These are phyloP conservation scores for Tylopilus cervinicoccineus DNA, from an alignment of 768 basidiomycete species.

Conservation along the genomic window DNA sequence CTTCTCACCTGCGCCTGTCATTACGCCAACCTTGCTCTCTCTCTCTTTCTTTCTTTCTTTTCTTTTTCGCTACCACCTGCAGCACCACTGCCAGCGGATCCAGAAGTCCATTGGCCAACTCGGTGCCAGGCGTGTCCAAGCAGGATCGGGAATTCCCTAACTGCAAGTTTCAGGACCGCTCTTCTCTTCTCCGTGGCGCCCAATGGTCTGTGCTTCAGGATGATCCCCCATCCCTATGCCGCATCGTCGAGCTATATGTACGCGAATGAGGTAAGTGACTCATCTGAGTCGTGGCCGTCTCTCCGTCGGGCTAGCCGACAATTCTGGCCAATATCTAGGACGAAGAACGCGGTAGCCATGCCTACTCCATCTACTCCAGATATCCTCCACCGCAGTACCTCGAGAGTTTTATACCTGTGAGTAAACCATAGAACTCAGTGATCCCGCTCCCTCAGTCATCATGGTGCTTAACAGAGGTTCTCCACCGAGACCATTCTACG, in stretches of 20 bases:
- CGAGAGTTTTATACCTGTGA: slow-evolving; percentile 27
- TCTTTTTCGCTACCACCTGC: too few species aligned
- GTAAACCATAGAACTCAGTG: background rate
- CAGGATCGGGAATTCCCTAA: background rate
- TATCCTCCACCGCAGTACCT: slow-evolving; percentile 16
- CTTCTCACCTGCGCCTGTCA: slow-evolving; percentile 3
- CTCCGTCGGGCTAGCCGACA: background rate
- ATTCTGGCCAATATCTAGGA: slow-evolving; percentile 9
- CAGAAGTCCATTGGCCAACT: slow-evolving; percentile 1
- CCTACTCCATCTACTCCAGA: background rate
- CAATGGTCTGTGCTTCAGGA: slow-evolving; percentile 22
- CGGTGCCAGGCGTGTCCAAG: too few species aligned
- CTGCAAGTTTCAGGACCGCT: background rate
- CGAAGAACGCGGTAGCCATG: background rate
- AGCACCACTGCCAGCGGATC: background rate
- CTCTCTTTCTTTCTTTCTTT: too few species aligned
- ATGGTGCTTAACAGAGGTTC: slow-evolving; percentile 19
- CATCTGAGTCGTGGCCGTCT: background rate
- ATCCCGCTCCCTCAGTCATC: background rate
- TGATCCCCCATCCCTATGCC: slow-evolving; percentile 29
- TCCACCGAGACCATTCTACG: slow-evolving; percentile 20
- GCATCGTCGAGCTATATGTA: slow-evolving; percentile 28
- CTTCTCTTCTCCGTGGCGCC: slow-evolving; percentile 6
- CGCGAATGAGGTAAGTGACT: slow-evolving; percentile 18
- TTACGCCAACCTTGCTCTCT: background rate